These are phyloP conservation scores for Nigrospora osmanthi DNA, from an alignment of 2,329 filamentous ascomycete genomes.

Conservation along the genomic window DNA sequence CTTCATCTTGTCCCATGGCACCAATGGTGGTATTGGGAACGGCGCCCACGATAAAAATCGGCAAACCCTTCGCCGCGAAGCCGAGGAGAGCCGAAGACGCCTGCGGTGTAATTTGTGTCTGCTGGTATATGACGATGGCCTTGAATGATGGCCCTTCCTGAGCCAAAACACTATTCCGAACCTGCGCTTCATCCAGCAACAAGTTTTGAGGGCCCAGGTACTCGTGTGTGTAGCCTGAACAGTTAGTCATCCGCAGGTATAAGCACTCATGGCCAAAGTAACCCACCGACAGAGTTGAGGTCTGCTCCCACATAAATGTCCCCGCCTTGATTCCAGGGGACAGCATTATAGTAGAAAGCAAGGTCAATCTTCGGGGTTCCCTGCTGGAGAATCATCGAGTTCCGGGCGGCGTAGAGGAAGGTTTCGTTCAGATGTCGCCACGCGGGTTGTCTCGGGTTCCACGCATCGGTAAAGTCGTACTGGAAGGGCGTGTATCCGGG, in stretches of 20 bases:
- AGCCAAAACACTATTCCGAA: constrained; percentile 8
- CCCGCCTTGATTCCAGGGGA: constrained; percentile 1
- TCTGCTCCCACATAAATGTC: too few species aligned
- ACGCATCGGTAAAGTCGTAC: constrained; percentile 12
- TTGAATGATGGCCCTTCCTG: constrained; percentile 13
- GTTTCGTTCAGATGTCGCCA: constrained; percentile 11
- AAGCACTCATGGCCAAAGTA: too few species aligned
- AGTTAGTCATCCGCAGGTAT: too few species aligned
- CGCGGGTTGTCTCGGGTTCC: constrained; percentile 9
- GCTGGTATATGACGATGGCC: constrained; percentile 11
- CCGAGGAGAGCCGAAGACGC: constrained; percentile 8
- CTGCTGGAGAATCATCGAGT: constrained; percentile 7
- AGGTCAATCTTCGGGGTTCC: constrained; percentile 13
- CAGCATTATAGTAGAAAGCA: constrained; percentile 9
- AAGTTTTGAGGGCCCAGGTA: constrained; percentile 12
- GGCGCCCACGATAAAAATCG: constrained; percentile 12
- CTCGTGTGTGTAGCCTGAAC: constrained; percentile 10
- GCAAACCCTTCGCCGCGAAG: constrained; percentile 10
- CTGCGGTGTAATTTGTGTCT: constrained; percentile 9
- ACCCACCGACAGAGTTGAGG: too few species aligned
- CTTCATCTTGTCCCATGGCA: not conserved
- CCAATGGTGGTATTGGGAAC: constrained; percentile 1
- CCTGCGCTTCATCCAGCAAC: constrained; percentile 1
- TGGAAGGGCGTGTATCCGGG: constrained; percentile 13
- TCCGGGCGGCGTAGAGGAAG: constrained; percentile 10